These are phyloP conservation scores for Stagonosporopsis chrysanthemi DNA, from an alignment of 2,329 filamentous ascomycete genomes.

Conservation along the genomic window DNA sequence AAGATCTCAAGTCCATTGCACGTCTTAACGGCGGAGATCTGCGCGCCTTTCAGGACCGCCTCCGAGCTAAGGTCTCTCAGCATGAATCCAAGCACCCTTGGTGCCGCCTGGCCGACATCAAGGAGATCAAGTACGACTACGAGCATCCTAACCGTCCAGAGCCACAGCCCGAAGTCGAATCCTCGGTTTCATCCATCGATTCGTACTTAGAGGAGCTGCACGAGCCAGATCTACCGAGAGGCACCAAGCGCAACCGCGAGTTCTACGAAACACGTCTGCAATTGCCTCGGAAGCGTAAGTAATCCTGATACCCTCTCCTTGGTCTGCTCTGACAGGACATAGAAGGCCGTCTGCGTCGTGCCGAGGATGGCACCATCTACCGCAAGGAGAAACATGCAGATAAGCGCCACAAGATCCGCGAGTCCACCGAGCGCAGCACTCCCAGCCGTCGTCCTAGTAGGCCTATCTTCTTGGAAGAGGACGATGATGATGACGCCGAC, in stretches of 20 bases:
- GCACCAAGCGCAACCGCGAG: constrained; percentile 35
- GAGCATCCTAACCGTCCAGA: constrained; percentile 27
- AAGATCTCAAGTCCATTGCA: constrained; percentile 42
- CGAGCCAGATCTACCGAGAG: constrained; percentile 33
- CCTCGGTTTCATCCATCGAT: constrained; percentile 33
- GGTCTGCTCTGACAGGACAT: constrained; percentile 6
- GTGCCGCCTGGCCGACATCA: constrained; percentile 41
- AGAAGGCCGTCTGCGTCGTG: constrained; percentile 40
- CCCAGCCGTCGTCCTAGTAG: constrained; percentile 6
- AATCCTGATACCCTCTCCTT: not conserved
- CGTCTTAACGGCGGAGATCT: constrained; percentile 39
- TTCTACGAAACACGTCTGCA: constrained; percentile 41
- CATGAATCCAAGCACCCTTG: constrained; percentile 43
- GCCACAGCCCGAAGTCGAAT: constrained; percentile 17
- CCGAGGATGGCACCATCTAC: constrained; percentile 33
- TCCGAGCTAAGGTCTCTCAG: constrained; percentile 34
- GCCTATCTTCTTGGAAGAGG: constrained; percentile 23
- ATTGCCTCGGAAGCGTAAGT: constrained; percentile 35
- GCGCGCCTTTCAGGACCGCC: constrained; percentile 33
- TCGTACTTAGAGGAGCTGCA: constrained; percentile 42
- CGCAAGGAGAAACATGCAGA: constrained; percentile 33
- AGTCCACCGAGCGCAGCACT: constrained; percentile 20
- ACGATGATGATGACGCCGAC: constrained; percentile 21
- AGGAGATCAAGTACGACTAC: constrained; percentile 40
- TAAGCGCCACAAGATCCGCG: constrained; percentile 17